Evolutionary conservation across 768 basidiomycete species (phyloP), one percentile per base, ranked within the genome.

Genomic region (Ephemerocybe angulata): DNA sequence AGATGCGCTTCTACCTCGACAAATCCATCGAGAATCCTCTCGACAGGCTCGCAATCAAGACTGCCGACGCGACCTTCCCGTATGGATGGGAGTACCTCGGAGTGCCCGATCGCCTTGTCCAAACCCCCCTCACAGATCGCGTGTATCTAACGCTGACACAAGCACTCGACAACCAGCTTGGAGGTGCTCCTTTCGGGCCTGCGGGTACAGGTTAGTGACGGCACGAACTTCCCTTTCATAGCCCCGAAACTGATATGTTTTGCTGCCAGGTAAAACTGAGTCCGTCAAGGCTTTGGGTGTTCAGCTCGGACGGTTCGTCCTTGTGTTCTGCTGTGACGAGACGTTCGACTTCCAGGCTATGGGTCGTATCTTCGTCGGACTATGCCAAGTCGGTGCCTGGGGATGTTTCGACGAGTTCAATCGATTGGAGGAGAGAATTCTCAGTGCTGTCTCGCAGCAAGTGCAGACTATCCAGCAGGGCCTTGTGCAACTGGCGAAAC

Each of bases 241-340:
- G 52, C 57, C 24, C 56, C 57, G 12, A 56, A 53, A 55, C 24
- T 2, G 40, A 41, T 51, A n/a, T 21, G 37, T 41, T 15, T 41
- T 30, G 19, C 33, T 61, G n/a, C n/a, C n/a, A 93, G 93, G 95
- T 28, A 99, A 99, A 76, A 99, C 97, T 0, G 97, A 99, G 72
- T 98, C 97, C 1, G 97, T 99, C 67, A 99, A 99, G 71, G 95
- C 97, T 2, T 85, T 99, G 21, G 97, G 97, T 48, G 93, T 98
- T 2, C 95, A 97, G 63, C 84, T 99, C 4, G 97, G 97, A 37
- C 87, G 97, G 33, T 99, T 99, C 65, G 97, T 99, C n/a, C 80
- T 99, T 46, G 97, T 99, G n/a, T 99, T 99, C 76, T 98, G 97
- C 68, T 99, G 97, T 65, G 97, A 99, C 70, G 97, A 99, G 70